Conservation (phyloP, 306 rosid genomes). For the Rubus parviflorus region DNA sequence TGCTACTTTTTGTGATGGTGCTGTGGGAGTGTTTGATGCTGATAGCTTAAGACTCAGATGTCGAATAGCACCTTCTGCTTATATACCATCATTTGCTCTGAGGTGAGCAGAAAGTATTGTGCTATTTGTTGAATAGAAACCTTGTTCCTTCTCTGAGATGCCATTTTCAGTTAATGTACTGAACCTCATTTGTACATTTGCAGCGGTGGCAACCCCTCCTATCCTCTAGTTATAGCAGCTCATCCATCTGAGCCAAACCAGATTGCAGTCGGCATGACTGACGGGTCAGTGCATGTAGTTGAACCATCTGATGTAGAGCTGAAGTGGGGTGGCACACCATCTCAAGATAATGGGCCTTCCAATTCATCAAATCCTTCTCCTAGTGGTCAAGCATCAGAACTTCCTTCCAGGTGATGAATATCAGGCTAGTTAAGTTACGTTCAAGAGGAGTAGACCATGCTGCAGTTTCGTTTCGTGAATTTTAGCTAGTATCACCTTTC, state of each 20-base stretch:
- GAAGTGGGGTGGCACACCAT: conserved; percentile 39
- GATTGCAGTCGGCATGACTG: conserved; percentile 44
- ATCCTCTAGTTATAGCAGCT: conserved; percentile 43
- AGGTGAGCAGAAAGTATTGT: conserved; percentile 20
- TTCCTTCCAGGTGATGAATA: conserved; percentile 32
- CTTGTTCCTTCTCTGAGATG: not conserved
- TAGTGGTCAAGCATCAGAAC: conserved; percentile 45
- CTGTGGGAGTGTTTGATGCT: conserved; percentile 42
- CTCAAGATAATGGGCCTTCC: conserved; percentile 46
- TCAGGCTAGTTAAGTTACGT: not conserved
- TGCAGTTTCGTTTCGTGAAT: conserved; percentile 14
- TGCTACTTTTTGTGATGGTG: conserved; percentile 38
- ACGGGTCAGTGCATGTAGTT: conserved; percentile 35
- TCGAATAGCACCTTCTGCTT: conserved; percentile 42
- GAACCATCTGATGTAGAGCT: conserved; percentile 38
- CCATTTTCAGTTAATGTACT: not conserved
- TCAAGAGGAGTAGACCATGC: conserved; percentile 7
- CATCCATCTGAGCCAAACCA: conserved; percentile 49
- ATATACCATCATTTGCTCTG: conserved; percentile 40
- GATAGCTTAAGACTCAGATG: conserved; percentile 44
- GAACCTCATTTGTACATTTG: not conserved
- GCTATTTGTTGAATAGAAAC: not conserved
- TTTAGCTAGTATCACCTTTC: not conserved
- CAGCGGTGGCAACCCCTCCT: conserved; percentile 26
- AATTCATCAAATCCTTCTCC: conserved; percentile 47